Base-by-base conservation (phyloP, 1,284 basidiomycete genomes). In the Sporisorium iseilematis-ciliati region DNA sequence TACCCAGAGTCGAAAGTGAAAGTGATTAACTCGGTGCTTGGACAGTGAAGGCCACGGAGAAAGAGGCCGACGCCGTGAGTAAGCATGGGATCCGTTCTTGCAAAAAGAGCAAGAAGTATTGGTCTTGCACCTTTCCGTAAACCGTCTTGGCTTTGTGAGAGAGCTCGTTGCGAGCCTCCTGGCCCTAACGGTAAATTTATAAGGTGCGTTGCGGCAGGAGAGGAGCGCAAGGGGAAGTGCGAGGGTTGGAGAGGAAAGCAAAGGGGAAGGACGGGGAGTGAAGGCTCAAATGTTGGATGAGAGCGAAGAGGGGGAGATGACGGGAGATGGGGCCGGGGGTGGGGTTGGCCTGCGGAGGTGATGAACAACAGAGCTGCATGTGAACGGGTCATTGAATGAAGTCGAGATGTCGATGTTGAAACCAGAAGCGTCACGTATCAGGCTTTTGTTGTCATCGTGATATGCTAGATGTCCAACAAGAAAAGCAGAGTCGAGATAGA, bases 1-100 rank as follows among this genome's bases (percentile, higher is more conserved):
- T 77, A 73, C 66, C 74, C 75, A 73, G 63, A 77, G 68, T 71
- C n/a, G 75, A 77, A 73, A 73, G 75, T 77, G 75, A 77, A 76
- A 70, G 70, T 73, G 68, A 57, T 57, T 41, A 56, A 69, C 68
- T 75, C 73, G 42, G 62, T 71, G 73, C 73, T 75, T 67, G 73
- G 73, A 75, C 68, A 63, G 58, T 58, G 57, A 65, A 61, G 48
- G 52, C 63, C 70, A 77, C 68, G 5, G 46, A 33, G 33, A 29
- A 2, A 53, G 51, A 54, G 62, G 46, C 58, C 35, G 35, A 59
- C 60, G 64, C 62, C 71, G 75, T 78, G 75, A 78, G 75, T 78
- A 78, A 75, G 72, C 71, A 70, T 74, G 71, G 71, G 71, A 67
- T 65, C 66, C 53, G 48, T 53, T 56, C 52, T 58, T 14, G 51